phyloP scores from a whole-genome alignment of 139 green algal genomes.

The Chlorella sp. region DNA sequence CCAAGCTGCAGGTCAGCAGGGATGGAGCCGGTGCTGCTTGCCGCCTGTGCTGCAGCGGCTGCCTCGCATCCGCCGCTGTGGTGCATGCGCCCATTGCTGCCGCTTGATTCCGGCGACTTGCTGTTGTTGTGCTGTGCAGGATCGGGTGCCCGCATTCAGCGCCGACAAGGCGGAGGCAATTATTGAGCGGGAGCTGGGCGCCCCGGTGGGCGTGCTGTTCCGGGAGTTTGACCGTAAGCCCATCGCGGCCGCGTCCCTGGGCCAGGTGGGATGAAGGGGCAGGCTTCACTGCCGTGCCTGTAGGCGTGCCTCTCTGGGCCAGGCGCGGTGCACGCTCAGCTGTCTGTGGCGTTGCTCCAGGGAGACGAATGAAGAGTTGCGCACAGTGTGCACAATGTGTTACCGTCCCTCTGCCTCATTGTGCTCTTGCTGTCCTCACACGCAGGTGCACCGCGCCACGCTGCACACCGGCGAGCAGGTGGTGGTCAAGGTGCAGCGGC shows the following conservation, averaged over 20 bases:
- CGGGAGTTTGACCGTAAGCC: conserved; percentile 83
- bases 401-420: too few species aligned
- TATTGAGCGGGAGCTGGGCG: conserved; percentile 83
- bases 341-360: too few species aligned
- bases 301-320: too few species aligned
- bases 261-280: conserved; percentile 82
- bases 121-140: conserved; percentile 57
- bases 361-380: too few species aligned
- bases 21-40: not conserved
- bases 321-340: too few species aligned
- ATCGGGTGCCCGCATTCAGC: conserved; percentile 96
- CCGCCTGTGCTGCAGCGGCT: not conserved
- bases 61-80: not conserved
- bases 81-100: not conserved
- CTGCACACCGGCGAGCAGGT: conserved; percentile 81
- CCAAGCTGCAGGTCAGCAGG: conserved; percentile 82
- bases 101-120: not conserved
- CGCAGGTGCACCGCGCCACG: conserved; percentile 88
- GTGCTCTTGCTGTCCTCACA: too few species aligned
- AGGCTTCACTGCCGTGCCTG: too few species aligned
- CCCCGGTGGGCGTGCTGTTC: conserved; percentile 78
- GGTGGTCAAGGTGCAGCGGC: conserved; percentile 98
- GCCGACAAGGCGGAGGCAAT: conserved; percentile 79
- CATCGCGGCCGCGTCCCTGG: conserved; percentile 95
- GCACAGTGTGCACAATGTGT: too few species aligned